These are phyloP conservation scores for Phoma sp. DNA, from an alignment of 2,329 filamentous ascomycete genomes.

Conservation along the genomic window DNA sequence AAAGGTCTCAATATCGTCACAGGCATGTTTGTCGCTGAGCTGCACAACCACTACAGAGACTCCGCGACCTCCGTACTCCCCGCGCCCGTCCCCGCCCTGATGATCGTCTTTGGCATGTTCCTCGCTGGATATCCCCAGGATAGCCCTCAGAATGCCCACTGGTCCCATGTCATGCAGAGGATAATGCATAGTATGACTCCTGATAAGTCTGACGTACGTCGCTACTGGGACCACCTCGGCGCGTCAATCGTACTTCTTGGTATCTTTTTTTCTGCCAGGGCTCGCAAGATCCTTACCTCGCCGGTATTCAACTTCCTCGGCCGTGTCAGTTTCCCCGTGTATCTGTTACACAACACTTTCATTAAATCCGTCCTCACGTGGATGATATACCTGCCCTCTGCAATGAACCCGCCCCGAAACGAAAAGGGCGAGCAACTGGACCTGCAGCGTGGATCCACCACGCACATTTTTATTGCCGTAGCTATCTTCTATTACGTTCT, in stretches of 20 bases:
- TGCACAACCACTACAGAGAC: constrained; percentile 60
- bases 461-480: constrained; percentile 43
- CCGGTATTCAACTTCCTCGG: constrained; percentile 66
- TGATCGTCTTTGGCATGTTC: constrained; percentile 61
- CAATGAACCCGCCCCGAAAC: constrained; percentile 45
- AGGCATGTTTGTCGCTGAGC: constrained; percentile 66
- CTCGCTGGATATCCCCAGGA: constrained; percentile 67
- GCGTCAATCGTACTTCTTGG: constrained; percentile 58
- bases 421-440: constrained; percentile 46
- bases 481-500: constrained; percentile 45
- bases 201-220: constrained; percentile 55
- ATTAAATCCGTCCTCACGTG: constrained; percentile 65
- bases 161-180: constrained; percentile 57
- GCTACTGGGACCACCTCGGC: constrained; percentile 58
- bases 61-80: constrained; percentile 56
- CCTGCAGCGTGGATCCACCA: constrained; percentile 39
- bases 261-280: constrained; percentile 58
- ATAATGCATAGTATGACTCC: constrained; percentile 56
- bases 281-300: constrained; percentile 61
- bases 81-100: constrained; percentile 57
- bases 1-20: constrained; percentile 65
- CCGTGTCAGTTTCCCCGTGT: constrained; percentile 68
- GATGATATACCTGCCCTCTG: constrained; percentile 58
- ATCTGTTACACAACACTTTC: constrained; percentile 67
- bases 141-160: constrained; percentile 59